Evolutionary conservation across 1,139 yeast species (phyloP).

Genomic region (Yamadazyma triangularis): DNA sequence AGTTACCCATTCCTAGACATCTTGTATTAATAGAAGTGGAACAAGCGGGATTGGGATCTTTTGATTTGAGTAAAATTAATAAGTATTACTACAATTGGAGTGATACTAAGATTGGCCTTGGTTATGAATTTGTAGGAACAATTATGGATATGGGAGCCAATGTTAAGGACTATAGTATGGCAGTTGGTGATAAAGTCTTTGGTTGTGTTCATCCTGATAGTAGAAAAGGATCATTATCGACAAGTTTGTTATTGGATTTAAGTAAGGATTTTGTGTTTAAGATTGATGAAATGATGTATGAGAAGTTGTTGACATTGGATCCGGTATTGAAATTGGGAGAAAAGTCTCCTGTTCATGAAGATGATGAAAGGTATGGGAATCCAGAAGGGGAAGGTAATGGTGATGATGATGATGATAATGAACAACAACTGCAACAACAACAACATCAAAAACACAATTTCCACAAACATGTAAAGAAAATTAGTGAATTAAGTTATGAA

Average conservation of each 20-base stretch:
- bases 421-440: no score
- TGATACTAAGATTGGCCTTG: slow-evolving; percentile 37
- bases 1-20: slow-evolving; percentile 29
- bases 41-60: slow-evolving; percentile 35
- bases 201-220: slow-evolving; percentile 33
- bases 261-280: slow-evolving; percentile 26
- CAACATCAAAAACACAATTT: slow-evolving; percentile 5
- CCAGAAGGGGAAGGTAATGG: slow-evolving; percentile 2
- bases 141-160: slow-evolving; percentile 29
- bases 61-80: slow-evolving; percentile 35
- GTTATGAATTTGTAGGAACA: slow-evolving; percentile 39
- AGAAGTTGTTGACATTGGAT: slow-evolving; percentile 17
- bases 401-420: not conserved
- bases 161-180: slow-evolving; percentile 15
- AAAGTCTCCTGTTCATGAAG: not conserved
- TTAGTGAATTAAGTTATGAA: slow-evolving; percentile 2
- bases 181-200: slow-evolving; percentile 33
- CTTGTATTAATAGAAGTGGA: slow-evolving; percentile 34
- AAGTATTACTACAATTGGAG: slow-evolving; percentile 35
- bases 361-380: no score
- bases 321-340: slow-evolving; percentile 11
- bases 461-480: not conserved
- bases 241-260: slow-evolving; percentile 33
- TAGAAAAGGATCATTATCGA: slow-evolving; percentile 35
- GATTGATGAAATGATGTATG: slow-evolving; percentile 22